Base-by-base conservation (phyloP, 2,329 filamentous ascomycete genomes). In the Botryotinia narcissicola region DNA sequence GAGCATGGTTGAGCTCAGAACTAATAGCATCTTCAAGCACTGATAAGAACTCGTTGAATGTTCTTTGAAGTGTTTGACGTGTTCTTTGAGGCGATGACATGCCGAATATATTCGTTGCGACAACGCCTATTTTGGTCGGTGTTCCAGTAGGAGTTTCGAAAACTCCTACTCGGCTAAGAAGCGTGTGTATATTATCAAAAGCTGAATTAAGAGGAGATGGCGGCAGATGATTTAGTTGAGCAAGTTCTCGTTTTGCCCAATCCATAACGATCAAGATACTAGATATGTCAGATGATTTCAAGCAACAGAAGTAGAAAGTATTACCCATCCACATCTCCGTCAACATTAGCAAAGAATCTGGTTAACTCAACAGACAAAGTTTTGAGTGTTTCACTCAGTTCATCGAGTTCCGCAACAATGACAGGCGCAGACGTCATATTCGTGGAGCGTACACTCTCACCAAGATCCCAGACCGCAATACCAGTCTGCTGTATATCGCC, bases 261-360 rank as follows among this genome's bases (percentile, higher is more conserved):
- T 97, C 94, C 94, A 98, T 98, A 70, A 97, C 94, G 75, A 96
- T 92, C 51, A 98, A 87, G 77, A 98, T 97, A 74, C 92, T 91
- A 79, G 54, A 70, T 46, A 51, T 32, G 69, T 81, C 68, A 80
- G 78, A 73, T 75, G 67, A 62, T 40, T 64, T 67, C 51, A 68
- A 57, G 42, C 62, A n/a, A 72, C 4, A 29, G 69, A 64, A 66
- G 32, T 63, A 51, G 66, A 71, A 73, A 46, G 83, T 85, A 46
- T 78, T 84, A 91, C 89, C 88, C 92, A 81, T 98, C 95, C 78
- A 98, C 92, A 80, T 98, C 95, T 40, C 94, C 93, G 79, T 98
- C 94, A 20, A 98, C 94, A 77, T 95, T 93, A 70, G 94, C 93
- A 81, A 98, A 97, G 85, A 98, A 98, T 79, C 91, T 91, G 12